Conservation (phyloP, 2,329 filamentous ascomycete species). For the Aspergillus transmontanensis region DNA sequence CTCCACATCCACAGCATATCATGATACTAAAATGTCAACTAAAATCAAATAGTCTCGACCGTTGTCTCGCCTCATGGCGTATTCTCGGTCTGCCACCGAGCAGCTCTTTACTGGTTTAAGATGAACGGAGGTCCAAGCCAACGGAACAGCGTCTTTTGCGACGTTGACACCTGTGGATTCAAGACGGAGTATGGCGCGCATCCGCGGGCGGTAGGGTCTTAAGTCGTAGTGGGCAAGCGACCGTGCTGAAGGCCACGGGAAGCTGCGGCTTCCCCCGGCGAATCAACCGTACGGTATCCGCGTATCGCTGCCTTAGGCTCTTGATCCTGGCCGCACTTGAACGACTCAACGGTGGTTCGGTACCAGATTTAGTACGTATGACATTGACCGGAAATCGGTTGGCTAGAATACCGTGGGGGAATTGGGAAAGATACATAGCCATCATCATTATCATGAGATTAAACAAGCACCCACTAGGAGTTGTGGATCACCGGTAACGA, state of each 20-base stretch:
- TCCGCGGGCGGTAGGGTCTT: conserved; percentile 26
- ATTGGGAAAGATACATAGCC: background rate
- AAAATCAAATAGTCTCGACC: conserved; percentile 17
- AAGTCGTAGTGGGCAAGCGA: background rate
- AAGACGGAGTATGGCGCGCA: conserved; percentile 25
- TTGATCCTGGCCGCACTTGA: background rate
- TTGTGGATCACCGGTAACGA: conserved; percentile 12
- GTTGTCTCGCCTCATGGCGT: conserved; percentile 15
- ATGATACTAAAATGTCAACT: conserved; percentile 5
- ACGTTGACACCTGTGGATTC: conserved; percentile 14
- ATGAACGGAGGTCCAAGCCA: conserved; percentile 7
- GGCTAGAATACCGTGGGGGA: too few species aligned
- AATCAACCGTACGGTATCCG: conserved; percentile 12
- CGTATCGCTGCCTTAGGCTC: background rate
- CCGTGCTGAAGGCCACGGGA: conserved; percentile 13
- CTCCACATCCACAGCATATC: conserved; percentile 6
- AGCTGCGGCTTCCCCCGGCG: conserved; percentile 11
- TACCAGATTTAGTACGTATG: background rate
- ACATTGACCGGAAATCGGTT: background rate
- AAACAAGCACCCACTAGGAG: background rate
- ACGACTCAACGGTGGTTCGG: background rate
- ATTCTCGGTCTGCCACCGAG: conserved; percentile 8
- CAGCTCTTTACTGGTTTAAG: background rate
- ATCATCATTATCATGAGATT: background rate
- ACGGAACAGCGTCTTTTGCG: conserved; percentile 9